Evolutionary conservation across 495 filamentous ascomycete genomes (phyloP), one percentile per base, ranked within the genome.

Genomic region (Aspergillus hancockii): DNA sequence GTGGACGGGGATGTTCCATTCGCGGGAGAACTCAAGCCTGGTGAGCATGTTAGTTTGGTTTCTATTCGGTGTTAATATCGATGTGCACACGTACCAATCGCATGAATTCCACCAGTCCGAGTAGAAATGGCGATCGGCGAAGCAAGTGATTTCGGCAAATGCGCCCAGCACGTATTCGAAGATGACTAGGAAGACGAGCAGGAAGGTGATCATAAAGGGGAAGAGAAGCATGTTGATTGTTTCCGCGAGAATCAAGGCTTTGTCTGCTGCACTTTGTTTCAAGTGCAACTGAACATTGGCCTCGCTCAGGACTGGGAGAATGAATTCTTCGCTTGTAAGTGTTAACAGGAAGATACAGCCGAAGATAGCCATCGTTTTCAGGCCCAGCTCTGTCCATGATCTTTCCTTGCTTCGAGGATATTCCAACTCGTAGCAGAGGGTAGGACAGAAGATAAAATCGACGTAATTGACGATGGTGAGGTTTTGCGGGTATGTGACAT

Each of bases 1-100:
- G 78, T 98, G 95, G n/a, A 98, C 94, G 49, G 94, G 94, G 45
- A 96, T 87, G 70, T 98, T 98, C 94, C 94, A 98, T 77, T 98
- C 92, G 55, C 94, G 83, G 19, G 89, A 93, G 74, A 98, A 98
- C 72, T 98, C 94, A 58, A 98, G 87, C 93, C 92, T 81, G 60
- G 34, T 9, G 23, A 3, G 36, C 31, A 9, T 25, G 8, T 50
- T 23, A 4, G 30, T 46, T 22, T 52, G 22, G 28, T 46, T 0
- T 19, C 8, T 16, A 21, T 9, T 8, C 13, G 16, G 16, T 56
- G 46, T 19, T 52, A 13, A 34, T 16, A 34, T 19, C 50, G 5
- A 51, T 12, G 14, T 6, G 9, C 38, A 50, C 25, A 67, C 72
- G 57, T 63, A 79, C 81, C 81, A 83, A 65, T 83, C 81, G 57